These are phyloP conservation scores for Atalantia buxifolia DNA, from an alignment of 345 rosid species.

Conservation along the genomic window DNA sequence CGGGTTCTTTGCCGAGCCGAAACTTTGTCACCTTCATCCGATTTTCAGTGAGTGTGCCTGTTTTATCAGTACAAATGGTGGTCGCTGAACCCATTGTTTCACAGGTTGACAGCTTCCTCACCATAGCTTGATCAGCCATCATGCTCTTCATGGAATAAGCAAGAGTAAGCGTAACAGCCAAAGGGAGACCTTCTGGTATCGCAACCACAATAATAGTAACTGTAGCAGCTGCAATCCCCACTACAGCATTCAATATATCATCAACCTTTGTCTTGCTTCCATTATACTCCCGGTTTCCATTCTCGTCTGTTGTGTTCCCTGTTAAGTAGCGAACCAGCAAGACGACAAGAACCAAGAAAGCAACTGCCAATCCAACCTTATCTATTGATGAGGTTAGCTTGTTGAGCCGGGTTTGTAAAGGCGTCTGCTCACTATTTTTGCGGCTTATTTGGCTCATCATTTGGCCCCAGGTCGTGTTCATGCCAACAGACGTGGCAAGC, in stretches of 20 bases:
- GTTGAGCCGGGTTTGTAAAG: conserved; percentile 59
- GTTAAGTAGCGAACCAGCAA: conserved; percentile 67
- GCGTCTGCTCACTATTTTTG: conserved; percentile 50
- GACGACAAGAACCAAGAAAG: conserved; percentile 60
- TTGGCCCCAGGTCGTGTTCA: conserved; percentile 73
- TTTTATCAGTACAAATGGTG: conserved; percentile 68
- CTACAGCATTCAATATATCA: conserved; percentile 48
- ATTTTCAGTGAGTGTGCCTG: conserved; percentile 77
- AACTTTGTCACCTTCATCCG: conserved; percentile 59
- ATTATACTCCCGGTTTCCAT: conserved; percentile 40
- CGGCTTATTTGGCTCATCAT: conserved; percentile 63
- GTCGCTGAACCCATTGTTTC: conserved; percentile 94
- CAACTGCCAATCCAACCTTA: conserved; percentile 59
- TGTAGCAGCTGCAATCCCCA: conserved; percentile 61
- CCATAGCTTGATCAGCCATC: conserved; percentile 83
- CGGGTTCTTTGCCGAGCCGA: conserved; percentile 51
- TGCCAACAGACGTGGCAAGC: conserved; percentile 70
- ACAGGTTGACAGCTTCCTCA: conserved; percentile 67
- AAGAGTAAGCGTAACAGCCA: conserved; percentile 75
- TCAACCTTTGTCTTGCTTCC: conserved; percentile 43
- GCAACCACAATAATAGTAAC: conserved; percentile 82
- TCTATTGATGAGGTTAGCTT: conserved; percentile 66
- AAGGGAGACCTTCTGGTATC: conserved; percentile 75
- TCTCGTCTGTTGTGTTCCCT: conserved; percentile 53
- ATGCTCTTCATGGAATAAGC: conserved; percentile 82